Base-by-base conservation (phyloP, 805 yeast species). In the Ogataea trehalophila region DNA sequence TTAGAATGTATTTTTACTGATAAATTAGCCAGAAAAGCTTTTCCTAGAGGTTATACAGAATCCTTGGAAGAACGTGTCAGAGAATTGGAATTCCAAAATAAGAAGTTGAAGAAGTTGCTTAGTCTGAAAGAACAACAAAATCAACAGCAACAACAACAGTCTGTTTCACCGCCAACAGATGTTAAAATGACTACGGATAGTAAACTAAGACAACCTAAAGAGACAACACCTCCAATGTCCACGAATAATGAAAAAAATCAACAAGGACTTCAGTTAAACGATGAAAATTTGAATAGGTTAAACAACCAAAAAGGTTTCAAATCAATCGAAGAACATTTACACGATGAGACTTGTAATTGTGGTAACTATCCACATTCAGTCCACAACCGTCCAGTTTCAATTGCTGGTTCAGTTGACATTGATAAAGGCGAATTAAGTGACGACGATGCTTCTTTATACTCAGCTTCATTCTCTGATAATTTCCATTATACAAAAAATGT, bases 21-120 rank as follows among this genome's bases (percentile, higher is more conserved):
- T 61, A 84, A 85, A 56, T 71, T 90, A n/a, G 79, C 91, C 0
- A 75, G 97, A 48, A 73, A 91, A 52, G 92, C 96, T 0, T 90
- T 84, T 59, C 97, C 97, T 0, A 75, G 95, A 61, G 97, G 97
- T 0, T 90, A 90, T 59, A 90, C 97, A 0, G 97, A 90, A 66
- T 83, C 90, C 2, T 65, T 90, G 45, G 97, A 90, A 62, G 95
- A 88, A 59, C 72, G 96, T 43, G 83, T 90, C n/a, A 72, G 96
- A 43, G 94, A 85, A 60, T 72, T 91, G 20, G 96, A 89, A 63
- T 78, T 84, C 3, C 95, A 89, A 58, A 88, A 87, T 62, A 79
- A 80, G 53, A 76, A 85, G 58, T 66, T 90, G 26, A 72, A 77
- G 33, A 85, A 87, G 9, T 61, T 85, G 41, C 59, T 87, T 37